These are phyloP conservation scores for Nyctanthes arbortristis DNA, from an alignment of 257 asterid species.

Conservation along the genomic window DNA sequence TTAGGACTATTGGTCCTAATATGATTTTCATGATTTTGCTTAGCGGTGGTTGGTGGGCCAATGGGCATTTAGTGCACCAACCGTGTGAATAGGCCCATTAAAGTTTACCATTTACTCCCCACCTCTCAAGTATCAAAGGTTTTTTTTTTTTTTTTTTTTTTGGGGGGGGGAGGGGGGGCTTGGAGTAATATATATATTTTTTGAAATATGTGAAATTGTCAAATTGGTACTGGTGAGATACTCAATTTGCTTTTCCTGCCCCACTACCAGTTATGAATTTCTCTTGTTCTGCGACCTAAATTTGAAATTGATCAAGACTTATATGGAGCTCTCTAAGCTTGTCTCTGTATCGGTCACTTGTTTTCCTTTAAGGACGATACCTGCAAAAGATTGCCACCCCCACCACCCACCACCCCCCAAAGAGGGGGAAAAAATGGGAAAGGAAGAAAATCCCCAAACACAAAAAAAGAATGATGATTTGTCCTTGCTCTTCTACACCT, in stretches of 20 bases:
- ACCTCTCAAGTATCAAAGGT: background rate
- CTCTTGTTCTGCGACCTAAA: background rate
- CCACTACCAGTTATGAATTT: background rate
- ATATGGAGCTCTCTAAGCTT: background rate
- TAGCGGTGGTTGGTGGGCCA: too few relatives aligned
- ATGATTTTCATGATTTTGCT: too few relatives aligned
- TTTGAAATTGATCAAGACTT: background rate
- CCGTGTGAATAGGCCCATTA: background rate
- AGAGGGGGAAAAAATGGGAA: too few relatives aligned
- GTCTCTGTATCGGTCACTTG: background rate
- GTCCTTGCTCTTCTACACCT: background rate
- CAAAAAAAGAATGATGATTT: too few relatives aligned
- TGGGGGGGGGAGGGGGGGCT: too few relatives aligned
- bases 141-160: too few relatives aligned
- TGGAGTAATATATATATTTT: background rate
- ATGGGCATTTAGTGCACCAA: too few relatives aligned
- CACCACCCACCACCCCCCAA: too few relatives aligned
- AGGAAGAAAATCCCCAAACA: too few relatives aligned
- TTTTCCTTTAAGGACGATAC: background rate
- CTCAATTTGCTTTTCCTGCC: background rate
- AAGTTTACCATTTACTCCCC: background rate
- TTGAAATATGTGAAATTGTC: too few relatives aligned
- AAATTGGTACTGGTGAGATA: too few relatives aligned
- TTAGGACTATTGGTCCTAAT: background rate
- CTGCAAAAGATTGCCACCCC: background rate